Conservation (phyloP, 352 stramenopile species). For the Globisporangium barbulae region DNA sequence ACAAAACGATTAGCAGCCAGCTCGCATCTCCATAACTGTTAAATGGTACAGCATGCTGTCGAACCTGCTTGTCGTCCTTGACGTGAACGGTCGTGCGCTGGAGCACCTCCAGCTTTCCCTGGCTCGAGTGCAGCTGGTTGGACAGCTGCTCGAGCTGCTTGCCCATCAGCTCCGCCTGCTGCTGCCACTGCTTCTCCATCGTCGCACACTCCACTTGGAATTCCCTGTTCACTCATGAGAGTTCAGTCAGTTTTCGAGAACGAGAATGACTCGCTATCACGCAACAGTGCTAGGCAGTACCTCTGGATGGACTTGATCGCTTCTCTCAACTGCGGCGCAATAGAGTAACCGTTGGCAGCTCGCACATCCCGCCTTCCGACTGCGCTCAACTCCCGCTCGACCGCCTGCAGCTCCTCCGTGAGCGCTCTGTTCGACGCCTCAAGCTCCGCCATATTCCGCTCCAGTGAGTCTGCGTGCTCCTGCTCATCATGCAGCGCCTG, state of each 20-base stretch:
- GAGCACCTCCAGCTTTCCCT: conserved; percentile 46
- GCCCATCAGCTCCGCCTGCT: conserved; percentile 34
- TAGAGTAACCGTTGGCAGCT: conserved; percentile 4
- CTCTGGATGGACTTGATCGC: conserved; percentile 7
- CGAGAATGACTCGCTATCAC: not conserved
- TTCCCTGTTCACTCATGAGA: conserved; percentile 19
- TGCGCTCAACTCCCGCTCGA: conserved; percentile 36
- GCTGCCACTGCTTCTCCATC: conserved; percentile 42
- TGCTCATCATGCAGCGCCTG: conserved; percentile 44
- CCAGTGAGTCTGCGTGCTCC: conserved; percentile 25
- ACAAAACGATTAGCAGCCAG: not conserved
- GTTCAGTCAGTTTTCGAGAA: not conserved
- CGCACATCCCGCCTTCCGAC: conserved; percentile 19
- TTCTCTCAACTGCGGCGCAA: conserved; percentile 12
- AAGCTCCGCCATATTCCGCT: conserved; percentile 24
- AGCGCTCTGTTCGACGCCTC: conserved; percentile 30
- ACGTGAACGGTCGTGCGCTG: conserved; percentile 40
- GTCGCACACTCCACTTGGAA: conserved; percentile 38
- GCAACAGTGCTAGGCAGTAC: not conserved
- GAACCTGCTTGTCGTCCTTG: conserved; percentile 44
- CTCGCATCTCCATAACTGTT: not conserved
- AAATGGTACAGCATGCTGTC: not conserved
- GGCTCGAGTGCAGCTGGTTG: conserved; percentile 38
- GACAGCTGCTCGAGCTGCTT: conserved; percentile 42
- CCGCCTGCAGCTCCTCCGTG: conserved; percentile 35